phyloP scores from a whole-genome alignment of 257 asterid genomes.

The Anisodus tanguticus region DNA sequence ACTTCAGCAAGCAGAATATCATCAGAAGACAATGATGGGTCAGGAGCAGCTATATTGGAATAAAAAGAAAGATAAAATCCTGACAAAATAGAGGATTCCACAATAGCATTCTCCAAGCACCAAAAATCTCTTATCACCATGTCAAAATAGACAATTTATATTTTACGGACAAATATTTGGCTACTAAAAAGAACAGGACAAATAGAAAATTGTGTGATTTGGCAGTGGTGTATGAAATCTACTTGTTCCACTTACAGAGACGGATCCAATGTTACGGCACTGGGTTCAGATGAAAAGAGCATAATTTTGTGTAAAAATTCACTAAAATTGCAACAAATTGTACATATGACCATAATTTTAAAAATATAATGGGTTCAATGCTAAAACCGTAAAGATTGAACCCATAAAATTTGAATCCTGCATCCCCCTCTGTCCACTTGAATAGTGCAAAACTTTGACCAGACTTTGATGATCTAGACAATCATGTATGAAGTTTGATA shows the following conservation, averaged over 20 bases:
- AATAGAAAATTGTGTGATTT: not conserved
- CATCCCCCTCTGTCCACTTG: not conserved
- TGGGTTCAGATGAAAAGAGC: too few species aligned
- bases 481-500: not conserved
- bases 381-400: too few species aligned
- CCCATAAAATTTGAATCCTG: too few species aligned
- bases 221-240: not conserved
- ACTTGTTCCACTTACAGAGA: not conserved
- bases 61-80: constrained; percentile 2
- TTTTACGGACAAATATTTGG: not conserved
- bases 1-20: constrained; percentile 21
- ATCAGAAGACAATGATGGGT: not conserved
- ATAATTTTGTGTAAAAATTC: too few species aligned
- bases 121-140: not conserved
- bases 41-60: not conserved
- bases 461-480: not conserved
- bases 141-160: not conserved
- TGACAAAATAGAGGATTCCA: not conserved
- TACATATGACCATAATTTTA: too few species aligned
- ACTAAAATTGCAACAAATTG: too few species aligned
- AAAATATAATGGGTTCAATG: too few species aligned
- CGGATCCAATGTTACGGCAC: too few species aligned
- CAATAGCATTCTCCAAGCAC: not conserved
- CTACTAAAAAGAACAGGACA: not conserved
- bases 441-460: not conserved